These are phyloP conservation scores for Isatis tinctoria DNA, from an alignment of 345 rosid species.

Conservation along the genomic window DNA sequence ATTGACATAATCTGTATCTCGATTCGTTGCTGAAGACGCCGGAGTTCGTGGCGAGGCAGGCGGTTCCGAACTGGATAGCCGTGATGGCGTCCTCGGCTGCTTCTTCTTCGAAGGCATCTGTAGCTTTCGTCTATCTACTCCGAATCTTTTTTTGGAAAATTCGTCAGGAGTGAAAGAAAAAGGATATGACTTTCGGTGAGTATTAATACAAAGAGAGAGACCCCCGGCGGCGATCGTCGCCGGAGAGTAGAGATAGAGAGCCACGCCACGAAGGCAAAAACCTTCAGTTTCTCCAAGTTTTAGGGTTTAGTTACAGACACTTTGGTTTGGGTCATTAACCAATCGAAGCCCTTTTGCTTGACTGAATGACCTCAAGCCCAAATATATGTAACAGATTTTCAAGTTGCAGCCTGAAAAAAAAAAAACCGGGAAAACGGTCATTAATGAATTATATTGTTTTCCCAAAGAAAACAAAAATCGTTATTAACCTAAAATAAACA, in stretches of 20 bases:
- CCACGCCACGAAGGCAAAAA: neutral
- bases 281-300: neutral
- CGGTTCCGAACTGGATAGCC: slow-evolving; percentile 41
- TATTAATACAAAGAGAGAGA: no score
- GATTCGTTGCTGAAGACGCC: slow-evolving; percentile 26
- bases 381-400: neutral
- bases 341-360: neutral
- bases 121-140: neutral
- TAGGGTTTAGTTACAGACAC: slow-evolving; percentile 1
- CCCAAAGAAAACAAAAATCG: no score
- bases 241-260: slow-evolving; percentile 13
- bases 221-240: slow-evolving; percentile 3
- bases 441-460: no score
- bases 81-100: slow-evolving; percentile 46
- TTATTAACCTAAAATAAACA: no score
- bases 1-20: slow-evolving; percentile 21
- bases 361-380: neutral
- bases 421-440: no score
- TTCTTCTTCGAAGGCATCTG: slow-evolving; percentile 75
- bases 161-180: no score
- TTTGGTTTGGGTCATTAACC: neutral
- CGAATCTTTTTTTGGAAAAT: neutral
- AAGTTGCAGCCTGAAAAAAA: neutral
- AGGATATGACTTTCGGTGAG: neutral
- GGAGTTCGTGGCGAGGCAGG: slow-evolving; percentile 54